These are phyloP conservation scores for Paecilomyces sp. DNA, from an alignment of 2,329 filamentous ascomycete genomes.

Conservation along the genomic window DNA sequence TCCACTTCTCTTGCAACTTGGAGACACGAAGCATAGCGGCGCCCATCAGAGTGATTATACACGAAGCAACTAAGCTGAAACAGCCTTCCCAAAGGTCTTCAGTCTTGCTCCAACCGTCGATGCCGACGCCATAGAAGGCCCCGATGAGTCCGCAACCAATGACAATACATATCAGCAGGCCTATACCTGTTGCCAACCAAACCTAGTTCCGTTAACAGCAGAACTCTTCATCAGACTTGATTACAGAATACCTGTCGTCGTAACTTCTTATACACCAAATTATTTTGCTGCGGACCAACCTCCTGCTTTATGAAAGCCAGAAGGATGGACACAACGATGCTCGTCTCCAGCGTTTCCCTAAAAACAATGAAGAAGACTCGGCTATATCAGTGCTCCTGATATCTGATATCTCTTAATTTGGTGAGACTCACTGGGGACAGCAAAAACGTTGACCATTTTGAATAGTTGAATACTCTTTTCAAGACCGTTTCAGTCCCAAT, in stretches of 20 bases:
- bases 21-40: conserved; percentile 72
- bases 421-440: conserved; percentile 51
- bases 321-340: conserved; percentile 79
- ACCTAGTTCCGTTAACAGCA: conserved; percentile 35
- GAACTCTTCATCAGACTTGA: neutral
- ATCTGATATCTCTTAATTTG: neutral
- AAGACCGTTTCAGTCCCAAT: neutral
- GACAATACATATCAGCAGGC: conserved; percentile 58
- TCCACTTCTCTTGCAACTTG: conserved; percentile 83
- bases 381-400: neutral
- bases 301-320: conserved; percentile 80
- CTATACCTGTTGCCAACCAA: conserved; percentile 62
- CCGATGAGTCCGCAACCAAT: conserved; percentile 64
- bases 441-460: conserved; percentile 64
- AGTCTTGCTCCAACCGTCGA: conserved; percentile 57
- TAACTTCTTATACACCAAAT: conserved; percentile 58
- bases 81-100: conserved; percentile 78
- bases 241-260: conserved; percentile 49
- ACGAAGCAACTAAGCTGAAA: conserved; percentile 64
- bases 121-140: conserved; percentile 64
- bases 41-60: conserved; percentile 79
- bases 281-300: conserved; percentile 59
- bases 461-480: neutral
- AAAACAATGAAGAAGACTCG: conserved; percentile 38
- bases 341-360: conserved; percentile 75